Evolutionary conservation across 2,329 filamentous ascomycete genomes (phyloP), one percentile per base, ranked within the genome.

Genomic region (Alternaria consortialis): DNA sequence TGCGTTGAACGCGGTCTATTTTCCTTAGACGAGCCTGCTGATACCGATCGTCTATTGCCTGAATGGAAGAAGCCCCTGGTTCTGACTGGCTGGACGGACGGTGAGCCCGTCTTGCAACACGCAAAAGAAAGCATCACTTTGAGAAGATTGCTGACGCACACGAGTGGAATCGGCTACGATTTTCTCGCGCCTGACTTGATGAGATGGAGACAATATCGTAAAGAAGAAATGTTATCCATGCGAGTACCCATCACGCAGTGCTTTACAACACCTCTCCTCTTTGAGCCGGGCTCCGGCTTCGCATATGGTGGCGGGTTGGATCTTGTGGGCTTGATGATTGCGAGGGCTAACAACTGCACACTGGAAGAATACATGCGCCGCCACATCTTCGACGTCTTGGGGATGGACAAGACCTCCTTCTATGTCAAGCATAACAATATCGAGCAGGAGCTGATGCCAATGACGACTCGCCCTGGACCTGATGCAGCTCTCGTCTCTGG

Each of bases 1-100:
- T 73, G 70, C 47, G 68, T 77, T 15, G 72, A 77, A 52, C 67
- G 70, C 5, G 71, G 70, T 2, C 61, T 72, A 3, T 63, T 76
- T 31, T 60, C 61, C 5, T 64, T 77, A 7, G 66, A 76, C 48
- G 65, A 70, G n/a, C 27, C 65, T 8, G 54, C 51, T 13, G 66
- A 68, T 44, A 58, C 74, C 9, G 65, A 69, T 36, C 64, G 65
- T 13, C 53, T 76, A 15, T 53, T 75, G 5, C 70, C 71, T 2
- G 73, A 75, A 54, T 69, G 71, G 62, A 65, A 59, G 12, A 61
- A 67, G 13, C 63, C 55, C 4, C 56, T 69, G 12, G 66, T 74
- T 23, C n/a, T 74, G 17, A 65, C 44, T 31, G 66, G 56, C 27
- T 71, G 53, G 50, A 42, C 62, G 17, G 56, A 62, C 27, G 62